Evolutionary conservation across 768 basidiomycete species (phyloP).

Genomic region (Fistulinella prunicolor): DNA sequence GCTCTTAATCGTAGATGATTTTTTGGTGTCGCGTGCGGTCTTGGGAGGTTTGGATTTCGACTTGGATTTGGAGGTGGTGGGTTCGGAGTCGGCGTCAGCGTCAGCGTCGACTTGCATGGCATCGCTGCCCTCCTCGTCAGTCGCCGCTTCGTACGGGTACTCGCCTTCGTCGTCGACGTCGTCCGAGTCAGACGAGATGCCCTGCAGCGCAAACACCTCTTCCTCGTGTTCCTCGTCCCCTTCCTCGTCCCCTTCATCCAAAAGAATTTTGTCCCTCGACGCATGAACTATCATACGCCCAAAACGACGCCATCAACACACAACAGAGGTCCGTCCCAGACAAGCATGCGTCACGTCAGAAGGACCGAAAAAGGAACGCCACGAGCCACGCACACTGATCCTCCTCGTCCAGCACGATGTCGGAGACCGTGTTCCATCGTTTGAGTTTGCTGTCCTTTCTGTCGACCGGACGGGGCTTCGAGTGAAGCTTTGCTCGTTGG

Average conservation of each 20-base stretch:
- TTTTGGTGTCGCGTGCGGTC: slow-evolving; percentile 14
- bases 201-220: slow-evolving; percentile 76
- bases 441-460: slow-evolving; percentile 52
- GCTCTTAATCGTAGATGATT: slow-evolving; percentile 8
- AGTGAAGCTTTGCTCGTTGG: slow-evolving; percentile 33
- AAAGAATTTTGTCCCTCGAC: slow-evolving; percentile 70
- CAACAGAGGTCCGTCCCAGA: no score
- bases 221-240: slow-evolving; percentile 58
- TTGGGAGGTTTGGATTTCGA: slow-evolving; percentile 11
- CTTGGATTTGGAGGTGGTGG: slow-evolving; percentile 4
- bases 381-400: slow-evolving; percentile 64
- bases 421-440: slow-evolving; percentile 64
- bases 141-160: slow-evolving; percentile 16
- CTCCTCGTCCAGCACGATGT: slow-evolving; percentile 75
- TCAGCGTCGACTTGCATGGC: slow-evolving; percentile 25
- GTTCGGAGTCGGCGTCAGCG: not conserved
- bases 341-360: no score
- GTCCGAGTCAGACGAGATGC: slow-evolving; percentile 39
- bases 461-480: slow-evolving; percentile 46
- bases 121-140: slow-evolving; percentile 15
- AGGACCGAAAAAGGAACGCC: not conserved
- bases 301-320: not conserved
- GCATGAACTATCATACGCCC: slow-evolving; percentile 54
- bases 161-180: slow-evolving; percentile 40
- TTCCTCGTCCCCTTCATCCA: slow-evolving; percentile 53